A percentile compares a stretch with the other conserved stretches of the same genome.
Evolutionary conservation across 352 stramenopile species (phyloP).

Genomic region (Hyaloperonospora arabidopsidis): DNA sequence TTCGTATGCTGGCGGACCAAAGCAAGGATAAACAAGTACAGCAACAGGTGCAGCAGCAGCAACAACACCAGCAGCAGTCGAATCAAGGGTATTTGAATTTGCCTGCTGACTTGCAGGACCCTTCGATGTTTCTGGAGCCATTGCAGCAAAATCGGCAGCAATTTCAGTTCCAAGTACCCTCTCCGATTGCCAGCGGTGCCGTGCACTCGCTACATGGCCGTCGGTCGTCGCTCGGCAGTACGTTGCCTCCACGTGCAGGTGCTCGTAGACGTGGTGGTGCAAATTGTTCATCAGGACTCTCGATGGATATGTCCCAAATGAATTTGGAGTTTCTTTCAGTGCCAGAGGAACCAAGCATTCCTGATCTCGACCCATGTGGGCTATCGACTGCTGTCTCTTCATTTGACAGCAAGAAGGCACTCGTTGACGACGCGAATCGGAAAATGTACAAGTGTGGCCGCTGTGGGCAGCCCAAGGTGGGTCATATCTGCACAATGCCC

Average conservation of each 20-base stretch:
- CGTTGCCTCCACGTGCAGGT: conserved; percentile 25
- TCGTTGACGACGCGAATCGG: conserved; percentile 38
- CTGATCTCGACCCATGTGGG: conserved; percentile 26
- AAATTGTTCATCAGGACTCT: conserved; percentile 62
- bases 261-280: conserved; percentile 23
- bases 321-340: conserved; percentile 64
- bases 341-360: conserved; percentile 51
- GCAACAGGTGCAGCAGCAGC: conserved; percentile 18
- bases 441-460: conserved; percentile 85
- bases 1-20: conserved; percentile 55
- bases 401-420: conserved; percentile 27
- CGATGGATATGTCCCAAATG: conserved; percentile 79
- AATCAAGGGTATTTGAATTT: conserved; percentile 30
- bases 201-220: conserved; percentile 51
- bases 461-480: conserved; percentile 79
- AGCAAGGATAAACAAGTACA: conserved; percentile 36
- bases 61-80: conserved; percentile 14
- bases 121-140: conserved; percentile 20
- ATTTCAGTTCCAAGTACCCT: conserved; percentile 46
- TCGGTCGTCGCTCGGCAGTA: conserved; percentile 43
- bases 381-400: conserved; percentile 21
- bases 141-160: conserved; percentile 29
- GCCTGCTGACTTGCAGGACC: conserved; percentile 29
- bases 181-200: conserved; percentile 47
- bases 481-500: conserved; percentile 80